Base-by-base conservation (phyloP, 179 eudicot species). In the Gypsophila paniculata region DNA sequence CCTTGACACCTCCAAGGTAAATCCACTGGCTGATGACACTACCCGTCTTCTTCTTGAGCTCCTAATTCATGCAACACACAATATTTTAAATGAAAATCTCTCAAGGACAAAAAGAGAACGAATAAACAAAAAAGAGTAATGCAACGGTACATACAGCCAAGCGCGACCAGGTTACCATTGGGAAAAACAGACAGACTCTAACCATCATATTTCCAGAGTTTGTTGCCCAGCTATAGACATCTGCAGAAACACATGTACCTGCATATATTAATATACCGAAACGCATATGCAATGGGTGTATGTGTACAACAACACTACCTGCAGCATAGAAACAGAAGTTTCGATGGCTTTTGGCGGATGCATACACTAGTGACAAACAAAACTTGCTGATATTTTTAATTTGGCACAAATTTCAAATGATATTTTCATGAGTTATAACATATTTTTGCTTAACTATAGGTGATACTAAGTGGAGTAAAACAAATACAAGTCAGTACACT, bases 1-100 rank as follows among this genome's bases (percentile, higher is more conserved):
- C 93, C 80, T 94, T 94, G 48, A 91, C 88, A 48, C 99, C 99
- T 22, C 99, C 99, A 60, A 94, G 76, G 83, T 88, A 88, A 74
- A 94, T 78, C 96, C 97, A 87, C 75, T 86, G 78, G 73, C 92
- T 91, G 80, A 89, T 72, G 74, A 72, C 82, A 68, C 64, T 88
- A 34, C 92, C 92, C 38, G 77, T 82, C 78, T 64, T 76, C 61
- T 80, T 80, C 75, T 86, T 79, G 78, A 87, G 86, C 76, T 84
- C 92, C 97, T 93, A 58, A 53, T 68, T 9, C 57, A 38, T 4
- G 49, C 58, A 46, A 67, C 19, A 2, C 17, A 65, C 10, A 53
- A 15, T 19, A 48, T 62, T 29, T 5, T 22, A 57, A 22, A 71
- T 51, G 34, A 25, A 29, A 49, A 59, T 29, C 39, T 63, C 73